Evolutionary conservation across 805 yeast genomes (phyloP).

Genomic region (Starmerella gropengiesseri): DNA sequence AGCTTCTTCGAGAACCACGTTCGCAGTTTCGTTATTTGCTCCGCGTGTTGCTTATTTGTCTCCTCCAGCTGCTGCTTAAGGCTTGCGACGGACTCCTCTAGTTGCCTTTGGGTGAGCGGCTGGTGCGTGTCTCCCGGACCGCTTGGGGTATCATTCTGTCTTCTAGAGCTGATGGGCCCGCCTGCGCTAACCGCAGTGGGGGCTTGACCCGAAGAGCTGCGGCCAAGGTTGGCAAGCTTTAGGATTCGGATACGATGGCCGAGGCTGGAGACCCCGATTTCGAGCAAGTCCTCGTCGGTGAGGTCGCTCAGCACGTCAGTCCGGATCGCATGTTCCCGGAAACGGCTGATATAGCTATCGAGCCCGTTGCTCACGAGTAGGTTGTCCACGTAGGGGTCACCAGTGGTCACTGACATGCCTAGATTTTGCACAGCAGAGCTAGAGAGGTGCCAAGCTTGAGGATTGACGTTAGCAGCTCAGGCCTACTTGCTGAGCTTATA

Average conservation of each 20-base stretch:
- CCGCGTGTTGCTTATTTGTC: slow-evolving; percentile 36
- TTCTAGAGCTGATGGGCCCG: background rate
- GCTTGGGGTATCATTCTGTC: background rate
- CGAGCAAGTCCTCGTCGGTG: slow-evolving; percentile 58
- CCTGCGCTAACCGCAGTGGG: background rate
- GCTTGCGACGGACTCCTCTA: background rate
- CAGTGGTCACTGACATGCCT: background rate
- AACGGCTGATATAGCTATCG: slow-evolving; percentile 25
- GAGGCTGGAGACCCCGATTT: slow-evolving; percentile 50
- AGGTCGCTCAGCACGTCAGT: slow-evolving; percentile 65
- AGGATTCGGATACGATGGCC: slow-evolving; percentile 51
- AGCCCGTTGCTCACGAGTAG: slow-evolving; percentile 9
- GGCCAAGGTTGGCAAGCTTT: slow-evolving; percentile 36
- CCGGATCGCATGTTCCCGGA: slow-evolving; percentile 51
- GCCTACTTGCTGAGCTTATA: no score
- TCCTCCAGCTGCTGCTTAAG: slow-evolving; percentile 25
- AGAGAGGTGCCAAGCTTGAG: background rate
- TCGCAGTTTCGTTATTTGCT: slow-evolving; percentile 45
- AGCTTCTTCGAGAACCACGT: slow-evolving; percentile 51
- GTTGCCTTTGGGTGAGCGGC: background rate
- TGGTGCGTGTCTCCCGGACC: background rate
- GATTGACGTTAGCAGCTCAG: no score
- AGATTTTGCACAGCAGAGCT: background rate
- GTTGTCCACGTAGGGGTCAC: slow-evolving; percentile 3
- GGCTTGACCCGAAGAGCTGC: background rate